Evolutionary conservation across 768 basidiomycete species (phyloP), one percentile per base, ranked within the genome.

Genomic region (Suillus spraguei): DNA sequence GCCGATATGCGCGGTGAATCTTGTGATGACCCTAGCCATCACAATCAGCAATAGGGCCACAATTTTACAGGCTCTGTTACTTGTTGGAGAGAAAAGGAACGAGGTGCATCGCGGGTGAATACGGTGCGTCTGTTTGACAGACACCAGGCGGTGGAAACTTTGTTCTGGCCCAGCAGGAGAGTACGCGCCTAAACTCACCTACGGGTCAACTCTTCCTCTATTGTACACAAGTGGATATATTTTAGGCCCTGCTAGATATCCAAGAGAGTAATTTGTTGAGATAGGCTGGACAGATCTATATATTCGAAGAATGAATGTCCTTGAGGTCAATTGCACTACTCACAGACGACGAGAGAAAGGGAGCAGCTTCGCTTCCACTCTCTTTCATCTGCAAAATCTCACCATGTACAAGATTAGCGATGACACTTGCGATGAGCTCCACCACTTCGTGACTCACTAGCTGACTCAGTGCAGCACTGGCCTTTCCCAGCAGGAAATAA

Each of bases 391-490:
- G 90, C 78, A 97, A 77, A 49, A 99, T 90, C 79, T 98, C 94
- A 39, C 97, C 97, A 73, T 99, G 96, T n/a, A 96, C 96, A 44
- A 97, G 82, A 72, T 98, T 99, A 3, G 94, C 88, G 61, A 99
- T 91, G 63, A 98, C 94, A 70, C 88, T 90, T 4, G 94, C 87
- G 53, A 98, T 86, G 63, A 99, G 83, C 75, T 99, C 97, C 58
- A 98, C 94, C 60, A 97, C 96, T 72, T 99, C 94, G 69, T 78
- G 82, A 64, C 89, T 88, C 5, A 95, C 96, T 8, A 99, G 82
- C 11, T 95, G 84, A 0, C 94, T 88, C 10, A 99, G 82, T 0
- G 94, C 93, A 2, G 94, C 88, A 66, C 89, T 91, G 14, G 96
- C 91, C 54, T 97, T 87, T 9, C 94, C 97, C 10, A 99, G 85